Percentiles rank a stretch among this genome's conserved stretches.
These are phyloP conservation scores for Xylaria bambusicola DNA, from an alignment of 495 filamentous ascomycete species.

Conservation along the genomic window DNA sequence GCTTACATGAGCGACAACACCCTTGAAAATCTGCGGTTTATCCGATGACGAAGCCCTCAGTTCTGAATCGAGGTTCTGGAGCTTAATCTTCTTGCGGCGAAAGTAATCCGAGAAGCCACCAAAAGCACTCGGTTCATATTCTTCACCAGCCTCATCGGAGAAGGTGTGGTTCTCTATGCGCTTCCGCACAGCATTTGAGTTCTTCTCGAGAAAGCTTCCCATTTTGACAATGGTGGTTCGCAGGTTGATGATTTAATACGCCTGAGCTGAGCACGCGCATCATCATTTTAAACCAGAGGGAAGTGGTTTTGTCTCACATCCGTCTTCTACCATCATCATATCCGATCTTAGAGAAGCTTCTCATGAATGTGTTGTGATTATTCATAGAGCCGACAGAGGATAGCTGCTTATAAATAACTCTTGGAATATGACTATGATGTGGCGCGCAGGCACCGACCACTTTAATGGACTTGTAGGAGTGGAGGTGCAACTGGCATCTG, in stretches of 20 bases:
- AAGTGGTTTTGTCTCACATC: neutral
- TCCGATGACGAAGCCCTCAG: constrained; percentile 64
- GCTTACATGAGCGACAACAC: constrained; percentile 84
- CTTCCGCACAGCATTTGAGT: constrained; percentile 77
- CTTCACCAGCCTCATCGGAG: constrained; percentile 74
- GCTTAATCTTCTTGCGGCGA: constrained; percentile 89
- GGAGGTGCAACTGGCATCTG: neutral
- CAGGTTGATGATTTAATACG: constrained; percentile 22
- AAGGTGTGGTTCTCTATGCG: constrained; percentile 72
- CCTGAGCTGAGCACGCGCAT: constrained; percentile 6
- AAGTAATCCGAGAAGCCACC: constrained; percentile 90
- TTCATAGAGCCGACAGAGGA: too few relatives aligned
- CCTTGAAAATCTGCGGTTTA: constrained; percentile 83
- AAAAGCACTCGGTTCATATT: constrained; percentile 85
- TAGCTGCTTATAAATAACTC: too few relatives aligned
- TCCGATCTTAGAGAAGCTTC: too few relatives aligned
- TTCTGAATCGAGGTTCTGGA: constrained; percentile 89
- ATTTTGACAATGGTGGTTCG: constrained; percentile 50
- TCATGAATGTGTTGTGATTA: too few relatives aligned
- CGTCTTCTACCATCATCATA: too few relatives aligned
- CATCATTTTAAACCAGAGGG: neutral
- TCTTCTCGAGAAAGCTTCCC: constrained; percentile 77
- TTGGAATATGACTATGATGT: neutral
- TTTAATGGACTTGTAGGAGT: too few relatives aligned
- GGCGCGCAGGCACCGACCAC: too few relatives aligned